Evolutionary conservation across 768 basidiomycete genomes (phyloP).

Genomic region (Lentinula detonsa): DNA sequence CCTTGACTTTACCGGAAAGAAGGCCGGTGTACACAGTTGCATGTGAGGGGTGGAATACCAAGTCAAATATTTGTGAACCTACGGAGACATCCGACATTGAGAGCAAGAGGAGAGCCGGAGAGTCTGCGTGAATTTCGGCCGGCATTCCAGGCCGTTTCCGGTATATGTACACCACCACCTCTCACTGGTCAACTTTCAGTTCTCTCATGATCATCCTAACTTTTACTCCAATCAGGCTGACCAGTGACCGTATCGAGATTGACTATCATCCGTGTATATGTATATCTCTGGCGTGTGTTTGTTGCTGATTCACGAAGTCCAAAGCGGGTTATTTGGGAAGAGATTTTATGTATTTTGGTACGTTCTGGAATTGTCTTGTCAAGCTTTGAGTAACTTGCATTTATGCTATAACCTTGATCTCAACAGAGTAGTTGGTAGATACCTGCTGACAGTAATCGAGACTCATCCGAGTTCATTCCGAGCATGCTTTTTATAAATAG

Average conservation of each 20-base stretch:
- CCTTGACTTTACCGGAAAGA: conserved; percentile 78
- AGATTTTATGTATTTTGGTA: too few relatives aligned
- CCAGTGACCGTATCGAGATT: too few relatives aligned
- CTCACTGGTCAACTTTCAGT: too few relatives aligned
- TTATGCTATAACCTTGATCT: background rate
- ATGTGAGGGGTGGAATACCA: conserved; percentile 76
- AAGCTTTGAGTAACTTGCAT: background rate
- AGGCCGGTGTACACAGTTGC: conserved; percentile 73
- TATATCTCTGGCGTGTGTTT: too few relatives aligned
- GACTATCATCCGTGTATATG: too few relatives aligned
- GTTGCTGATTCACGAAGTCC: too few relatives aligned
- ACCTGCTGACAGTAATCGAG: background rate
- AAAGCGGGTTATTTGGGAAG: too few relatives aligned
- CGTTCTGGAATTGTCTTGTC: too few relatives aligned
- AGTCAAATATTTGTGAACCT: conserved; percentile 81
- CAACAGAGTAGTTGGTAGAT: background rate
- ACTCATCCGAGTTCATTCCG: conserved; percentile 1
- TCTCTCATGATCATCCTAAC: too few relatives aligned
- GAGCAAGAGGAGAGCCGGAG: background rate
- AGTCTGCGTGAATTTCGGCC: background rate
- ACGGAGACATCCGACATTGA: conserved; percentile 58
- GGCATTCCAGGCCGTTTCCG: too few relatives aligned
- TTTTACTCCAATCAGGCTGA: too few relatives aligned
- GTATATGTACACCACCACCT: too few relatives aligned
- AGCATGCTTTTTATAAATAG: background rate